phyloP scores from a whole-genome alignment of 1,139 yeast species.

The Taphrina populina region DNA sequence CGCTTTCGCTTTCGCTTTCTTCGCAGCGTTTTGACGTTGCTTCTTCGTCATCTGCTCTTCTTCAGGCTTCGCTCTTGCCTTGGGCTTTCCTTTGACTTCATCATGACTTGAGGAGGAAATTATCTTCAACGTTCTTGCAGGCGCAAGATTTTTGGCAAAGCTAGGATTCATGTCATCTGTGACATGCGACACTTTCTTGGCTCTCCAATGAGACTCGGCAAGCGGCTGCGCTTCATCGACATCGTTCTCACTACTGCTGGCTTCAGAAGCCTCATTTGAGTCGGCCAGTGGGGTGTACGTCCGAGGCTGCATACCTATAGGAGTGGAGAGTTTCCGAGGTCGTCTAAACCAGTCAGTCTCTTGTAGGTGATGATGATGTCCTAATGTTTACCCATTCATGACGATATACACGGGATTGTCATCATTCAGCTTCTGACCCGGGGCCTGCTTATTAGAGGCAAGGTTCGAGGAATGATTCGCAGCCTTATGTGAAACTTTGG shows the following conservation, averaged over 20 bases:
- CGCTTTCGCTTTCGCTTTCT: constrained; percentile 22
- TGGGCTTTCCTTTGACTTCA: neutral
- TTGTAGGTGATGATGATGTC: too few species aligned
- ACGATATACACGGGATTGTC: constrained; percentile 17
- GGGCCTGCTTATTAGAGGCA: too few species aligned
- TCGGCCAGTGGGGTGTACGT: neutral
- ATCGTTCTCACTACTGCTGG: neutral
- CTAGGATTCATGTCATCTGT: constrained; percentile 6
- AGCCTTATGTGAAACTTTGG: too few species aligned
- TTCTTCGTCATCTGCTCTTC: constrained; percentile 18
- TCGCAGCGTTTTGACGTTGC: constrained; percentile 30
- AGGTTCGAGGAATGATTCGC: too few species aligned
- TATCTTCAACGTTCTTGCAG: constrained; percentile 23
- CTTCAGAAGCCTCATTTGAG: neutral
- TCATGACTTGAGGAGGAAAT: neutral
- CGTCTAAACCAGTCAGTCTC: constrained; percentile 6
- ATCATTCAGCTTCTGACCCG: too few species aligned
- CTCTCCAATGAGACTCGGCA: neutral
- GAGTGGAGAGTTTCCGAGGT: constrained; percentile 22
- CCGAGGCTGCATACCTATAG: constrained; percentile 9
- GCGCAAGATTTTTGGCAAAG: neutral
- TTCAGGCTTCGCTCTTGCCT: neutral
- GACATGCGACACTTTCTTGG: neutral
- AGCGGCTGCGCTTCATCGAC: neutral
- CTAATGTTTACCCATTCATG: constrained; percentile 30